Base-by-base conservation (phyloP, 1,284 basidiomycete genomes). In the Irpex sp. region DNA sequence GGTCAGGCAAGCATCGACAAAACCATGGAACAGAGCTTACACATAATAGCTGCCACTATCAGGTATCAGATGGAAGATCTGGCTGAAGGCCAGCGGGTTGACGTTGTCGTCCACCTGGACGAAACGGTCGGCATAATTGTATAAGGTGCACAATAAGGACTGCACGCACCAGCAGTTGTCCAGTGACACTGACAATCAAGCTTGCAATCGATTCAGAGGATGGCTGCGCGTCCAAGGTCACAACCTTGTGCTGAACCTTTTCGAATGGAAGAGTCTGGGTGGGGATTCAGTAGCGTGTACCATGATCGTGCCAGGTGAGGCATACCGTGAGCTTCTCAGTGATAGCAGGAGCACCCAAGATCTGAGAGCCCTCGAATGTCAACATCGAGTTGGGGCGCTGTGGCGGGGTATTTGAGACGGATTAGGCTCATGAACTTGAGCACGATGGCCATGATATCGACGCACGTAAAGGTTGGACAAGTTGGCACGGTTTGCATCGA, bases 181-280 rank as follows among this genome's bases (percentile, higher is more conserved):
- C 97, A 31, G 95, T 98, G 47, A 98, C 94, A 72, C 89, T 88
- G 62, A 98, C 94, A 63, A 97, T 80, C 66, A 98, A 77, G 67
- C 86, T 88, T 6, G 87, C 83, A 11, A 85, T 75, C 17, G 78
- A 74, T 0, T 79, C 76, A 4, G 85, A 86, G 1, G 94, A 93
- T 5, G 96, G 96, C 76, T 98, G 97, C 11, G 89, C 92, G 75
- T 98, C 96, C 62, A 89, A 79, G 5, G 95, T 98, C 26, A 86
- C 81, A 70, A 98, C 83, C 65, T 88, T 87, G 85, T 98, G 97
- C 68, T 81, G 78, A 51, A 98, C 94, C 70, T 87, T 90, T 59
- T 77, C 51, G 81, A 98, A 97, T 3, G 94, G 93, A 48, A 98
- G 82, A 59, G 72, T 71, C 94, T 98, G 73, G 60, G 61, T 60